Conservation (phyloP, 805 yeast species). For the Candida tallmaniae region DNA sequence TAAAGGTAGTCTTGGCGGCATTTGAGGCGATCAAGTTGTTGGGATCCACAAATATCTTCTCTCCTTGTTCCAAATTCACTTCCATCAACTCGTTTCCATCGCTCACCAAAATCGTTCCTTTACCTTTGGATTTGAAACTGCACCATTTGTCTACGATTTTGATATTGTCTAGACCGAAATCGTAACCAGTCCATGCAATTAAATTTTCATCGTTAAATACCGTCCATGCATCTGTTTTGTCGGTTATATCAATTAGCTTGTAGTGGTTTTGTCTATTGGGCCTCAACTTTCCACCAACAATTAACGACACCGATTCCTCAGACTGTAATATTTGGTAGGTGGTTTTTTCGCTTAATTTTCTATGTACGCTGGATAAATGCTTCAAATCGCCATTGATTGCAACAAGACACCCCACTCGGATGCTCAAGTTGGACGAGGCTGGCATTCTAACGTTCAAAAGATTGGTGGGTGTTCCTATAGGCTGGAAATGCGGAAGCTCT, state of each 20-base stretch:
- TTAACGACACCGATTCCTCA: slow-evolving; percentile 16
- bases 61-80: slow-evolving; percentile 29
- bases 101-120: slow-evolving; percentile 37
- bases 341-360: slow-evolving; percentile 9
- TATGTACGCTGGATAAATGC: slow-evolving; percentile 8
- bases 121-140: slow-evolving; percentile 28
- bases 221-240: slow-evolving; percentile 40
- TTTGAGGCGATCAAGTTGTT: slow-evolving; percentile 36
- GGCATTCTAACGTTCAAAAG: slow-evolving; percentile 43
- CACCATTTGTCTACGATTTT: slow-evolving; percentile 16
- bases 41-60: slow-evolving; percentile 36
- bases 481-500: slow-evolving; percentile 38
- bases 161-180: slow-evolving; percentile 19
- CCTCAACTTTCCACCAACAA: slow-evolving; percentile 25
- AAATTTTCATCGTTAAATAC: slow-evolving; percentile 31
- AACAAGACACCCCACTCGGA: slow-evolving; percentile 28
- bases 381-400: slow-evolving; percentile 40
- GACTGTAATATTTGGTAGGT: slow-evolving; percentile 13
- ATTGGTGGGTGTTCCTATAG: slow-evolving; percentile 35
- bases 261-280: slow-evolving; percentile 23
- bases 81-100: slow-evolving; percentile 38
- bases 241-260: slow-evolving; percentile 32
- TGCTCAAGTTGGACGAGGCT: slow-evolving; percentile 19
- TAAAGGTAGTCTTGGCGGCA: slow-evolving; percentile 1
- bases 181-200: slow-evolving; percentile 47